phyloP scores from a whole-genome alignment of 768 basidiomycete genomes.

The Clitopilus passeckerianus region DNA sequence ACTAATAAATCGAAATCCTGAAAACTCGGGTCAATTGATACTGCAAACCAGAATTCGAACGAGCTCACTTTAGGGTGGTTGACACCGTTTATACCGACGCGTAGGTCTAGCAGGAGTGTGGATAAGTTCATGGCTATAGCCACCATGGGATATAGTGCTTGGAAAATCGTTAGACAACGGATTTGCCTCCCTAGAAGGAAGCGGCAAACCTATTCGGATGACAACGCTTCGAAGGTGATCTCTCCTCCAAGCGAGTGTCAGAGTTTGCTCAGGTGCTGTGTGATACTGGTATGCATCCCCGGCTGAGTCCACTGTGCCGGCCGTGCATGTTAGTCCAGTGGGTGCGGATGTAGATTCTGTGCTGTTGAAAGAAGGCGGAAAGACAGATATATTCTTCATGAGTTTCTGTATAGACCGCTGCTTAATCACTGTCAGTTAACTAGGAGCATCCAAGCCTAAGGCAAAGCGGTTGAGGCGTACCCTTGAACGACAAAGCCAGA shows the following conservation, averaged over 20 bases:
- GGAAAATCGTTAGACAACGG: neutral
- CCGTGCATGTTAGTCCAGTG: neutral
- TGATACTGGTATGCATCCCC: neutral
- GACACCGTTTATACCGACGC: neutral
- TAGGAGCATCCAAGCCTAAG: neutral
- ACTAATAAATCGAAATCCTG: neutral
- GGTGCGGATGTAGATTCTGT: too few relatives aligned
- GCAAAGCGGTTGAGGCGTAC: neutral
- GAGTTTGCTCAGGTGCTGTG: neutral
- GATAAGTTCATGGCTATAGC: neutral
- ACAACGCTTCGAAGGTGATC: neutral
- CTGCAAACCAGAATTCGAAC: neutral
- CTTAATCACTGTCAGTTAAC: neutral
- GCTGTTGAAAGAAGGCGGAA: neutral
- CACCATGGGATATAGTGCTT: neutral
- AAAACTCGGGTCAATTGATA: neutral
- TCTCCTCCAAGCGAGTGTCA: neutral
- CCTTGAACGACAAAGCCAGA: neutral
- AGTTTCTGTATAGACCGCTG: neutral
- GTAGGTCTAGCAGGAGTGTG: neutral
- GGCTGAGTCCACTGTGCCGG: neutral
- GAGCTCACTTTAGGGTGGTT: neutral
- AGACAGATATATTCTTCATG: neutral
- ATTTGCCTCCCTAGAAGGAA: too few relatives aligned
- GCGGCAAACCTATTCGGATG: neutral